Conservation (phyloP, 495 filamentous ascomycete species). For the Parmelia sp. region DNA sequence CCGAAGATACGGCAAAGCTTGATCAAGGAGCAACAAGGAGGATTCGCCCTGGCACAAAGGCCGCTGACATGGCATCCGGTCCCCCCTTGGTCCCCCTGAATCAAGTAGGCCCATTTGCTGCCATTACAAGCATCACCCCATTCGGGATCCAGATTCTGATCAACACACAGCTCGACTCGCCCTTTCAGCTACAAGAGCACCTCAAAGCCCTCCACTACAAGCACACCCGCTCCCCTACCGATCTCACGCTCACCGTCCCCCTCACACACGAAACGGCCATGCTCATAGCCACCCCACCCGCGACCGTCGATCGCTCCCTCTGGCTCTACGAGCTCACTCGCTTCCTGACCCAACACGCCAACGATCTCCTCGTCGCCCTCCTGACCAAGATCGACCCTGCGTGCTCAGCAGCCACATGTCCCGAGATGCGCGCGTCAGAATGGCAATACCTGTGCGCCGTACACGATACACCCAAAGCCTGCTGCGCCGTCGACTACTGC, state of each 20-base stretch:
- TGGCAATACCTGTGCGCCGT: slow-evolving; percentile 99
- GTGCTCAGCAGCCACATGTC: slow-evolving; percentile 80
- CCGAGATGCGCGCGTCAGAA: slow-evolving; percentile 96
- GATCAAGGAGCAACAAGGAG: slow-evolving; percentile 67
- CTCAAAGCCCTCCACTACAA: slow-evolving; percentile 82
- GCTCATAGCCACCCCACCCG: slow-evolving; percentile 69
- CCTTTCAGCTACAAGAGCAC: slow-evolving; percentile 98
- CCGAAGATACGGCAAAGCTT: slow-evolving; percentile 43
- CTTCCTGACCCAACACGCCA: slow-evolving; percentile 87
- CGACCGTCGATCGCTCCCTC: slow-evolving; percentile 70
- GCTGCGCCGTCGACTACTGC: slow-evolving; percentile 97
- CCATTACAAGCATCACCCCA: neutral
- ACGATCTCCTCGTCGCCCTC: slow-evolving; percentile 83
- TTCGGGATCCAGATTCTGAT: neutral
- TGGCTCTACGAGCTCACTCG: slow-evolving; percentile 98
- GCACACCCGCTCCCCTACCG: slow-evolving; percentile 61
- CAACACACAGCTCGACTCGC: slow-evolving; percentile 69
- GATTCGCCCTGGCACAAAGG: slow-evolving; percentile 87
- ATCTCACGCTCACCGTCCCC: slow-evolving; percentile 49
- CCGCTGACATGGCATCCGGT: slow-evolving; percentile 83
- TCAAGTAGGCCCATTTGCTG: slow-evolving; percentile 52
- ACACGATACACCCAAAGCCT: slow-evolving; percentile 87
- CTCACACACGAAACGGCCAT: slow-evolving; percentile 67
- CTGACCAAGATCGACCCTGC: slow-evolving; percentile 75
- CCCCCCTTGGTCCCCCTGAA: slow-evolving; percentile 78